Conservation (phyloP, 768 basidiomycete species). For the Cystofilobasidium ferigula region DNA sequence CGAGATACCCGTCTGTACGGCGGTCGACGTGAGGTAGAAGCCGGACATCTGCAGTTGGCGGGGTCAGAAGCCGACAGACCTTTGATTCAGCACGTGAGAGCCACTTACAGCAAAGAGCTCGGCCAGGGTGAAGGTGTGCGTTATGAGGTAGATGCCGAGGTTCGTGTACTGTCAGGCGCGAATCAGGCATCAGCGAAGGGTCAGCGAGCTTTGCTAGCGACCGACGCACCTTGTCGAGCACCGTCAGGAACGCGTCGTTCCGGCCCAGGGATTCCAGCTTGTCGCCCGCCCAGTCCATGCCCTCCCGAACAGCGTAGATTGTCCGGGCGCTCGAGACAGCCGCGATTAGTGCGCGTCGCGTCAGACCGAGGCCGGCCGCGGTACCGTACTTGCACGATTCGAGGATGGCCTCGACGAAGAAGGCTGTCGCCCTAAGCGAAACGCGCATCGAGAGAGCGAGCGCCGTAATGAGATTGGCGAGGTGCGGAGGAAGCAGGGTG, state of each 20-base stretch:
- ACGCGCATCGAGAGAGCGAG: slow-evolving; percentile 35
- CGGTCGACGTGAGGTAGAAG: slow-evolving; percentile 37
- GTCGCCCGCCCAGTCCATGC: slow-evolving; percentile 28
- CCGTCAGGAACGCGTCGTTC: slow-evolving; percentile 34
- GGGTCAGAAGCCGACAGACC: too few relatives aligned
- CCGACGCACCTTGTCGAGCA: slow-evolving; percentile 33
- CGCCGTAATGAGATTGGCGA: slow-evolving; percentile 37
- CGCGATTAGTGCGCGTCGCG: slow-evolving; percentile 35
- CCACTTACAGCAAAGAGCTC: slow-evolving; percentile 37
- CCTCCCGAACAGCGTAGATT: slow-evolving; percentile 34
- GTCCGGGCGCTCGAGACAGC: slow-evolving; percentile 38
- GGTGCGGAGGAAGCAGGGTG: slow-evolving; percentile 35
- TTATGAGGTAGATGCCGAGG: slow-evolving; percentile 39
- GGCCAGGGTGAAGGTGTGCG: slow-evolving; percentile 39
- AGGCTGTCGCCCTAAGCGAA: slow-evolving; percentile 32
- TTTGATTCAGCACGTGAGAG: not conserved
- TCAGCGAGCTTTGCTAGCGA: not conserved
- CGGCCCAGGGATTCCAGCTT: slow-evolving; percentile 4
- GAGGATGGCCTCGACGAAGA: slow-evolving; percentile 38
- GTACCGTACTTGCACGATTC: slow-evolving; percentile 33
- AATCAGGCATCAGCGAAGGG: too few relatives aligned
- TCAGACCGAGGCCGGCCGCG: slow-evolving; percentile 33
- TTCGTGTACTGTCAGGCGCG: slow-evolving; percentile 39
- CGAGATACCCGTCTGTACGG: slow-evolving; percentile 33
- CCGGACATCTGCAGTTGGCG: slow-evolving; percentile 33